Evolutionary conservation across 805 yeast species (phyloP).

Genomic region (Schizosaccharomyces octosporus): DNA sequence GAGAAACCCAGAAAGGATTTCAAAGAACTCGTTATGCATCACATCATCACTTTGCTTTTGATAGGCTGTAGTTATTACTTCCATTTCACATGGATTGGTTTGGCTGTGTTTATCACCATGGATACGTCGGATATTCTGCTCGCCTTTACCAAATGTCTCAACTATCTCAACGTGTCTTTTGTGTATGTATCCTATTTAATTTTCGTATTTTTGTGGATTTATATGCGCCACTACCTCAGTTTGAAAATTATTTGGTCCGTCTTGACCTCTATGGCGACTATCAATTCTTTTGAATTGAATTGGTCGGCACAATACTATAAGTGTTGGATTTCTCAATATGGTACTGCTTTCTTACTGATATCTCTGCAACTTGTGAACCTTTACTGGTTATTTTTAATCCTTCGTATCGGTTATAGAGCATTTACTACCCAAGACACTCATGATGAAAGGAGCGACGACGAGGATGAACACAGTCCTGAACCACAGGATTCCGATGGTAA

Average conservation of each 20-base stretch:
- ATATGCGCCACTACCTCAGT: constrained; percentile 70
- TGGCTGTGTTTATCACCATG: constrained; percentile 80
- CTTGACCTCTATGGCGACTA: constrained; percentile 11
- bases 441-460: constrained; percentile 79
- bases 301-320: constrained; percentile 85
- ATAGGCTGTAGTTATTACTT: constrained; percentile 74
- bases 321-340: constrained; percentile 84
- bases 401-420: constrained; percentile 51
- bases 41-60: constrained; percentile 66
- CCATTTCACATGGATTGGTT: constrained; percentile 91
- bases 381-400: constrained; percentile 68
- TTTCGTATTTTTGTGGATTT: constrained; percentile 58
- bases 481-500: neutral
- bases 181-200: constrained; percentile 41
- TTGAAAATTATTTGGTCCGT: constrained; percentile 55
- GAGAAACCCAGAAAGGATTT: constrained; percentile 93
- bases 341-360: constrained; percentile 51
- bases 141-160: constrained; percentile 62
- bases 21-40: constrained; percentile 76
- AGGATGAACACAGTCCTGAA: constrained; percentile 23
- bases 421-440: constrained; percentile 32
- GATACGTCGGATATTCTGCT: constrained; percentile 81
- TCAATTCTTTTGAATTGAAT: constrained; percentile 67
- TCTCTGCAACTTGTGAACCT: constrained; percentile 67
- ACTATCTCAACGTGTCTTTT: constrained; percentile 47